Base-by-base conservation (phyloP, 2,329 filamentous ascomycete genomes). In the Plectosphaerella cucumerina region DNA sequence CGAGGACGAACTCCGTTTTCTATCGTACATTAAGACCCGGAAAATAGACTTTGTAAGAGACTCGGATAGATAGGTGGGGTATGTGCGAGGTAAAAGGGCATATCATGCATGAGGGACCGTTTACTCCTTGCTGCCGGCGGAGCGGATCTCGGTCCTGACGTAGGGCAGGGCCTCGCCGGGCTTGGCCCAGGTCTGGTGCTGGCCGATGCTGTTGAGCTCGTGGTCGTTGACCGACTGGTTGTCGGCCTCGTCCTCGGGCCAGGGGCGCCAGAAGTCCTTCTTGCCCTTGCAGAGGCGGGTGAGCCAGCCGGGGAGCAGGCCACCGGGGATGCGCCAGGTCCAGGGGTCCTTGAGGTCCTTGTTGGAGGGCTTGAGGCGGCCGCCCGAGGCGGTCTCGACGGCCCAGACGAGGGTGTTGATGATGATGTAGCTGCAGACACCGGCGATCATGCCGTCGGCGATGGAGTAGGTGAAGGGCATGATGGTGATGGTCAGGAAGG, bases 401-500 rank as follows among this genome's bases (percentile, higher is more conserved):
- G 87, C 51, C 81, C 81, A 92, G 11, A 89, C 84, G 14, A 78
- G 62, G 0, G 76, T 81, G 70, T 96, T 95, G 69, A 96, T 78
- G 56, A 87, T 64, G 44, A 86, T 85, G 68, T 95, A 95, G 37
- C 82, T 83, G 61, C 86, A 76, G 61, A 95, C 87, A 49, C 90
- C 89, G 2, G 81, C 88, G 59, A 95, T 95, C n/a, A 96, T 76
- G 44, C 90, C 90, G 62, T 95, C 89, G 12, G 90, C 89, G 62
- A 95, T 94, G 42, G 85, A 89, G 74, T 94, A 96, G 2, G 88
- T 91, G 70, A 95, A 94, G 0, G 90, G 90, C 90, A 96, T 95
- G 54, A 92, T 72, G 52, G 85, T 83, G 56, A 96, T 86, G 48
- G 88, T 91, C 34, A 95, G 73, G 71, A 95, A 95, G 4, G 90